Evolutionary conservation across 139 green algal genomes (phyloP), one percentile per base, ranked within the genome.

Genomic region (Asterochloris erici): DNA sequence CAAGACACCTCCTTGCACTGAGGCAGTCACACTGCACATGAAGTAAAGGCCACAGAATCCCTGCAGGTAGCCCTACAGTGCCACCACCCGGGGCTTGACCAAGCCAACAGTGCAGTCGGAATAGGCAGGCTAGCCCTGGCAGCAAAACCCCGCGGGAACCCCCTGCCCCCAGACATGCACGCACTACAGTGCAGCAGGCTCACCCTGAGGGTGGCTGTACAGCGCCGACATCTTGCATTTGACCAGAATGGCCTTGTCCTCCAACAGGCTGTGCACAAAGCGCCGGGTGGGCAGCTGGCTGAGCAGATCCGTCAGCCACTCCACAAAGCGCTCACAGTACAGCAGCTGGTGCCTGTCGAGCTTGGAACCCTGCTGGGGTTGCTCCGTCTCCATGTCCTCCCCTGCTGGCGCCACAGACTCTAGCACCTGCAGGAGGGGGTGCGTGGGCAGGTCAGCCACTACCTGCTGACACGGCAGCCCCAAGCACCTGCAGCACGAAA

Each of bases 261-360:
- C 90, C 69, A 98, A 78, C 81, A 98, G 61, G 0, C 94, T 90
- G 63, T 87, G 91, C 77, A 96, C 89, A 85, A 98, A 98, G 77
- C 96, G 91, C 23, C 93, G 86, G 12, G 94, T 97, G 21, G 93
- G 94, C 70, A 98, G 90, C 87, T 93, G 87, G 29, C 89, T 94
- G 28, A 99, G 88, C 83, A 99, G 88, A 85, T 98, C 95, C 12
- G 95, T 92, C 13, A 98, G 73, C 66, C 98, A 91, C 90, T 98
- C 94, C 24, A 98, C 76, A 82, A 95, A 97, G 27, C 93, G 92
- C 92, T 98, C 95, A 83, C 91, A 96, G 84, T 94, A 94, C 62
- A 90, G 84, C 86, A 96, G 87, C 73, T 66, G 62, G 73, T 86
- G 84, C 61, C 71, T 66, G 79, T 85, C 70, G 11, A 86, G 73